These are phyloP conservation scores for Fusarium oligoseptatum DNA, from an alignment of 2,329 filamentous ascomycete genomes.

Conservation along the genomic window DNA sequence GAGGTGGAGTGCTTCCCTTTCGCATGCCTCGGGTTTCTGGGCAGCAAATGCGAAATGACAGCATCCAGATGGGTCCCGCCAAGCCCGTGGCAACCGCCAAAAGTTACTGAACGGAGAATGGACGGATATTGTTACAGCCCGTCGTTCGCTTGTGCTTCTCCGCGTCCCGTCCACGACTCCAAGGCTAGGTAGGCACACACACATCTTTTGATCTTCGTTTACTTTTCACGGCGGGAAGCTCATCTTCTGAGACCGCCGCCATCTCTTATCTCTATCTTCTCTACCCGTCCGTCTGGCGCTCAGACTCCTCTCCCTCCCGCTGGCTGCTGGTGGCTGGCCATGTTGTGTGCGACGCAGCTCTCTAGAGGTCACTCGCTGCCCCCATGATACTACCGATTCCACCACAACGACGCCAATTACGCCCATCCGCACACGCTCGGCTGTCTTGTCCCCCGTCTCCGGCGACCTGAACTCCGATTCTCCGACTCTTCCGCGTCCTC, in stretches of 20 bases:
- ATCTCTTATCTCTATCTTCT: constrained; percentile 1
- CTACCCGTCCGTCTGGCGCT: background rate
- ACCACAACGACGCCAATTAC: constrained; percentile 27
- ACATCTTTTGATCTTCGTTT: too few relatives aligned
- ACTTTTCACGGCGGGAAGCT: constrained; percentile 4
- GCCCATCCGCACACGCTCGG: constrained; percentile 30
- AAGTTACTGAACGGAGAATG: constrained; percentile 14
- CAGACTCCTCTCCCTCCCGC: background rate
- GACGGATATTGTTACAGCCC: background rate
- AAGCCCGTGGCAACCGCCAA: constrained; percentile 39
- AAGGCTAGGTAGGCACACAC: background rate
- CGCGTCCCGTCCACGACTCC: constrained; percentile 3
- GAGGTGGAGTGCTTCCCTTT: constrained; percentile 10
- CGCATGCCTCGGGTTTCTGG: constrained; percentile 29
- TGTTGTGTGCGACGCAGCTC: constrained; percentile 36
- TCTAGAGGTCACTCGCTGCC: constrained; percentile 40
- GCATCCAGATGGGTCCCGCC: constrained; percentile 38
- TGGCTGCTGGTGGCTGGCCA: constrained; percentile 39
- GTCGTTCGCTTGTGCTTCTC: background rate
- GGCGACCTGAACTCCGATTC: constrained; percentile 16
- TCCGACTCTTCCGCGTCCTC: constrained; percentile 11
- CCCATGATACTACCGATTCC: constrained; percentile 42
- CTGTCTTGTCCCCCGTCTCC: constrained; percentile 22
- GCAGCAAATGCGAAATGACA: constrained; percentile 47
- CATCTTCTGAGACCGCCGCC: constrained; percentile 22